These are phyloP conservation scores for Rosa rugosa DNA, from an alignment of 306 rosid genomes.

Conservation along the genomic window DNA sequence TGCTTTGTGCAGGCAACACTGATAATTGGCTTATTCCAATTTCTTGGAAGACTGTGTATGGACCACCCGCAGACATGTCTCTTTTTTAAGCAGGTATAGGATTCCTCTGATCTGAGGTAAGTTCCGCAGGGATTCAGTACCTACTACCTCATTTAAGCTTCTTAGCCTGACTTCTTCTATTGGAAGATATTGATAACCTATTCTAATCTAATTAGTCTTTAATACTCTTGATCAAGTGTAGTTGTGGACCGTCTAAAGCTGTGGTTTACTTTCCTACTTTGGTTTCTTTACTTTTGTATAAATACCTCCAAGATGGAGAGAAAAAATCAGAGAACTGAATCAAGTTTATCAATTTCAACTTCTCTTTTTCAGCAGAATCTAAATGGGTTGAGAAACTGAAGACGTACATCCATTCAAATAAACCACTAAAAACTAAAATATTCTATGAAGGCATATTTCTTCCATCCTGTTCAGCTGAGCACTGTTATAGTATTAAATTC, in stretches of 20 bases:
- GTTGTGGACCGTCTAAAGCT: neutral
- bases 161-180: neutral
- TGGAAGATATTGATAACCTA: neutral
- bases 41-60: constrained; percentile 82
- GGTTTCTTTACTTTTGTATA: neutral
- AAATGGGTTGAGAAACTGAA: neutral
- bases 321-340: neutral
- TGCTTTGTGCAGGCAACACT: constrained; percentile 42
- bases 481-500: too few relatives aligned
- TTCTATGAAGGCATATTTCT: neutral
- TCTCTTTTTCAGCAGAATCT: neutral
- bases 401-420: neutral
- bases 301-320: neutral
- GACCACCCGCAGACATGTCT: constrained; percentile 79
- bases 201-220: neutral
- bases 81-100: constrained; percentile 53
- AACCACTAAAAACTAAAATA: neutral
- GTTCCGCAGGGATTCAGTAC: neutral
- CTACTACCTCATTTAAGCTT: neutral
- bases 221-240: neutral
- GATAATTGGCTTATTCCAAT: constrained; percentile 65
- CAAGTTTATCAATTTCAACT: neutral
- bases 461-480: neutral
- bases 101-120: constrained; percentile 15
- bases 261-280: neutral